Conservation (phyloP, 176 grass and related monocot species). For the Ananas comosus region DNA sequence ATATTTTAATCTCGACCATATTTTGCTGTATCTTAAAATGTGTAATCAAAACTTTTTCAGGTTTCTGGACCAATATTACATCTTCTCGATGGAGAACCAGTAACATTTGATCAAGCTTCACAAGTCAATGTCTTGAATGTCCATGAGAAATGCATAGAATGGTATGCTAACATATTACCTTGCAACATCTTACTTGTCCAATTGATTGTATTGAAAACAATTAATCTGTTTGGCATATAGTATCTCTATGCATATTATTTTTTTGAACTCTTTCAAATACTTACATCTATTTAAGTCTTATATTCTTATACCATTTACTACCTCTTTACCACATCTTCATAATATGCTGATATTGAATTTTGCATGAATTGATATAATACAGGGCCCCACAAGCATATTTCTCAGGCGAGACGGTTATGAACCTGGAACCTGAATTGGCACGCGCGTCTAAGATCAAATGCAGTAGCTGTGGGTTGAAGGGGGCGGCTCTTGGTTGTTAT, state of each 20-base stretch:
- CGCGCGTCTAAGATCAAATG: conserved; percentile 95
- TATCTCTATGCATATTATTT: neutral
- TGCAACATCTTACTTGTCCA: neutral
- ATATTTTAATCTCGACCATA: neutral
- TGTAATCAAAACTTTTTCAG: conserved; percentile 27
- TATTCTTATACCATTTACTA: neutral
- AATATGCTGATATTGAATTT: neutral
- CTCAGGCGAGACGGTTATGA: conserved; percentile 53
- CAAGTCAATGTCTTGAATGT: conserved; percentile 65
- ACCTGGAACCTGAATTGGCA: conserved; percentile 62
- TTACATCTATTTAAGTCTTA: neutral
- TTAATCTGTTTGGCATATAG: neutral
- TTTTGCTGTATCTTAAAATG: neutral
- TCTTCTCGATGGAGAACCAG: conserved; percentile 49
- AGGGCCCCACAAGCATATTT: conserved; percentile 96
- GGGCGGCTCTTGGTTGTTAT: conserved; percentile 90
- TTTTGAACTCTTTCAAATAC: too few species aligned
- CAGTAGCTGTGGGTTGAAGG: conserved; percentile 73
- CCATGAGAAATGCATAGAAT: conserved; percentile 95
- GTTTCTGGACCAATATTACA: conserved; percentile 59
- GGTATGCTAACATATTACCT: conserved; percentile 30
- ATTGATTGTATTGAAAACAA: neutral
- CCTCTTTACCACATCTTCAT: neutral
- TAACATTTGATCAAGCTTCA: conserved; percentile 45
- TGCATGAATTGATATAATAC: conserved; percentile 8